Evolutionary conservation across 2,329 filamentous ascomycete species (phyloP).

Genomic region (Pseudogymnoascus sp.): DNA sequence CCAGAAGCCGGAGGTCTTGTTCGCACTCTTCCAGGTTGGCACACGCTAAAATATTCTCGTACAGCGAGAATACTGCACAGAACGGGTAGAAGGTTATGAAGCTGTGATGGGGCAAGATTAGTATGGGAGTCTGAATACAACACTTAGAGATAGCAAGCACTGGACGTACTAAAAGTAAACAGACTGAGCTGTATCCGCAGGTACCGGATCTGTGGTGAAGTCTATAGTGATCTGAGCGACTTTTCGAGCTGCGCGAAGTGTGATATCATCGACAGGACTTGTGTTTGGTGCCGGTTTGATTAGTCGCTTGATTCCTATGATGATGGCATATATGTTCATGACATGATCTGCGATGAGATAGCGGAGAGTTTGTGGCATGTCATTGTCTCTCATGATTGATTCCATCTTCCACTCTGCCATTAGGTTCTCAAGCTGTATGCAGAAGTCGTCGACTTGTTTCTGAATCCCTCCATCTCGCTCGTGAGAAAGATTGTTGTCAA

Average conservation of each 20-base stretch:
- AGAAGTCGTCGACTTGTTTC: background rate
- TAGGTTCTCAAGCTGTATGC: background rate
- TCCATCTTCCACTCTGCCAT: conserved; percentile 2
- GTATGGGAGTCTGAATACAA: background rate
- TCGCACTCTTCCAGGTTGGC: background rate
- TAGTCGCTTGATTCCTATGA: background rate
- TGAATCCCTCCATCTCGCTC: background rate
- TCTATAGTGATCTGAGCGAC: background rate
- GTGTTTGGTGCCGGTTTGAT: background rate
- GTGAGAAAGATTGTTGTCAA: background rate
- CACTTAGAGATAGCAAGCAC: background rate
- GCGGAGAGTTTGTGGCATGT: background rate
- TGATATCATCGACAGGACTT: background rate
- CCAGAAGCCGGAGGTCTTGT: background rate
- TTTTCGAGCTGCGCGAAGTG: conserved; percentile 2
- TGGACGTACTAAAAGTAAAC: background rate
- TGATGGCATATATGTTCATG: background rate
- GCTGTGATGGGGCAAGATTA: background rate
- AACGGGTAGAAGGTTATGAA: conserved; percentile 5
- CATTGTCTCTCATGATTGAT: background rate
- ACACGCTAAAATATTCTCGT: background rate
- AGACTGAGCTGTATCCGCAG: background rate
- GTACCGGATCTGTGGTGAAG: background rate
- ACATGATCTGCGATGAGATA: background rate
- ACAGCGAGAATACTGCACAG: conserved; percentile 1